Percentiles rank a stretch among this genome's conserved stretches.
Evolutionary conservation across 805 yeast genomes (phyloP).

Genomic region (Nakazawaea sp.): DNA sequence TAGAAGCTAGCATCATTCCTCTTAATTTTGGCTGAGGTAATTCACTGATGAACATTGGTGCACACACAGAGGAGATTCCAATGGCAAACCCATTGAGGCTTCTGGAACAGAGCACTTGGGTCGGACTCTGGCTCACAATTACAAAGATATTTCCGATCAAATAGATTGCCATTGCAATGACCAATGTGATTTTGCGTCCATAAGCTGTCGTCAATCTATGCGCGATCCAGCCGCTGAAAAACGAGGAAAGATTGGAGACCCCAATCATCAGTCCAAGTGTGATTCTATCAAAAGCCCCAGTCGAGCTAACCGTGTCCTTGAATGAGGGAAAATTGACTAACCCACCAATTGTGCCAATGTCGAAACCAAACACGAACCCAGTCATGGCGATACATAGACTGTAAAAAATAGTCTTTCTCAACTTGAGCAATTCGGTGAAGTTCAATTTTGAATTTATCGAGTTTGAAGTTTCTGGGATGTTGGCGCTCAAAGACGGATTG

Average conservation of each 20-base stretch:
- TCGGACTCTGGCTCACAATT: constrained; percentile 15
- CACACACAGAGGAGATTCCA: constrained; percentile 24
- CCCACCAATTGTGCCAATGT: constrained; percentile 30
- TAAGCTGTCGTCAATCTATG: constrained; percentile 16
- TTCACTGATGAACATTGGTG: constrained; percentile 30
- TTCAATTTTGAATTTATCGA: constrained; percentile 8
- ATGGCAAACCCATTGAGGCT: constrained; percentile 22
- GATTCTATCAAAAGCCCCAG: constrained; percentile 13
- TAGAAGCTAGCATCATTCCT: constrained; percentile 24
- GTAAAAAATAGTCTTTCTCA: constrained; percentile 13
- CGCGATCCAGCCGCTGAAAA: constrained; percentile 23
- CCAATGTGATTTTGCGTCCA: constrained; percentile 20
- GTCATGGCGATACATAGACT: constrained; percentile 22
- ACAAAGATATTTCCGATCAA: constrained; percentile 15
- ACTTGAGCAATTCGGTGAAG: constrained; percentile 6
- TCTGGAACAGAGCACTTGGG: constrained; percentile 21
- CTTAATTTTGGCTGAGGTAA: constrained; percentile 22
- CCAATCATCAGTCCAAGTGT: constrained; percentile 25
- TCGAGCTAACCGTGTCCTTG: constrained; percentile 16
- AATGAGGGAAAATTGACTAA: constrained; percentile 23
- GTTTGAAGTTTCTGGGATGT: too few species aligned
- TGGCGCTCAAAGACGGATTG: too few species aligned
- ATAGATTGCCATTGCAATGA: constrained; percentile 17
- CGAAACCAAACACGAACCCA: constrained; percentile 28
- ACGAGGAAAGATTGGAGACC: constrained; percentile 23